These are phyloP conservation scores for Fusarium sp. DNA, from an alignment of 2,329 filamentous ascomycete genomes.

Conservation along the genomic window DNA sequence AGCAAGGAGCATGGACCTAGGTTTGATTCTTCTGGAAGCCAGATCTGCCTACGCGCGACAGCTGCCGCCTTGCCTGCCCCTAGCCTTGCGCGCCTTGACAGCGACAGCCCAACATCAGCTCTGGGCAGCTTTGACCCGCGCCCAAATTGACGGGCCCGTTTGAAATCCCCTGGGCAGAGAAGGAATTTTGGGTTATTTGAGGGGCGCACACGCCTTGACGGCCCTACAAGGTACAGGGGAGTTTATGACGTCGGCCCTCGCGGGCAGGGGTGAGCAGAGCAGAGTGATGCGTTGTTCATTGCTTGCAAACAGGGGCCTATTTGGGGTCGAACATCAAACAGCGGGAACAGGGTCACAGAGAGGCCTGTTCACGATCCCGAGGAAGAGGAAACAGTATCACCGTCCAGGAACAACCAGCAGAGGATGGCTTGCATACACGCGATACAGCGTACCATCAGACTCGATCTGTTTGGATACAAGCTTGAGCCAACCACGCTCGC, in stretches of 20 bases:
- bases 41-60: conserved; percentile 41
- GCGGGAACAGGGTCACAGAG: conserved; percentile 41
- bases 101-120: conserved; percentile 38
- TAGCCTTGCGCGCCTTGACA: conserved; percentile 35
- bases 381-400: conserved; percentile 38
- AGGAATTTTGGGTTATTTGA: conserved; percentile 31
- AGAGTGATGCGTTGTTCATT: conserved; percentile 37
- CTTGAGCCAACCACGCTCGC: conserved; percentile 26
- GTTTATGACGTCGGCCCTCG: conserved; percentile 44
- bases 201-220: conserved; percentile 42
- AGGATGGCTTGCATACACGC: conserved; percentile 30
- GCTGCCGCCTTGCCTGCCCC: conserved; percentile 27
- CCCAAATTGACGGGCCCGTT: conserved; percentile 40
- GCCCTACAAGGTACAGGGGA: conserved; percentile 38
- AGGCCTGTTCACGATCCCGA: conserved; percentile 47
- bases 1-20: conserved; percentile 25
- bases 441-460: conserved; percentile 16
- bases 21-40: conserved; percentile 42
- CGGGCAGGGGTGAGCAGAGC: conserved; percentile 24
- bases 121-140: conserved; percentile 38
- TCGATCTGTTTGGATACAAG: conserved; percentile 22
- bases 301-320: conserved; percentile 26
- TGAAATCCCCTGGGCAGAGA: conserved; percentile 31
- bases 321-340: conserved; percentile 36
- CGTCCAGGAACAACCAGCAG: conserved; percentile 29